Conservation (phyloP, 441 rosid genomes). For the Populus trichocarpa region DNA sequence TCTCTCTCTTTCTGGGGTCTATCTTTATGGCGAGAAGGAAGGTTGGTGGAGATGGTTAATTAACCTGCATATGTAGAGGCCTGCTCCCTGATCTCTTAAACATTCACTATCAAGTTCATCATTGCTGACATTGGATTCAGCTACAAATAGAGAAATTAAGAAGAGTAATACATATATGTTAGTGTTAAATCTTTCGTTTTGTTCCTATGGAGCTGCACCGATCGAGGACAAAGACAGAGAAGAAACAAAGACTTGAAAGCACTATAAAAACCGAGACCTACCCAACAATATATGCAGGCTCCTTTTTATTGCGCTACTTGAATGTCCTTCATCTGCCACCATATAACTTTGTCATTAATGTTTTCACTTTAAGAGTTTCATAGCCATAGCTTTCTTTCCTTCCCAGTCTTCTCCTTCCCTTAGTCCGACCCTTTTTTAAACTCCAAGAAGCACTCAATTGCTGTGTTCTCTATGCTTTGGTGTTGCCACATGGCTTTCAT, state of each 20-base stretch:
- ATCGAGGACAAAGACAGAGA: not conserved
- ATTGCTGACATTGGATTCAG: constrained; percentile 57
- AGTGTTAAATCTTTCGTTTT: not conserved
- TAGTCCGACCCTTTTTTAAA: constrained; percentile 23
- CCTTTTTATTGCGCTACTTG: constrained; percentile 82
- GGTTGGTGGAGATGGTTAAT: constrained; percentile 60
- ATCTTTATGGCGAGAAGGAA: constrained; percentile 46
- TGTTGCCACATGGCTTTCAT: constrained; percentile 32
- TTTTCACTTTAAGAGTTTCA: not conserved
- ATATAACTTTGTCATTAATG: constrained; percentile 36
- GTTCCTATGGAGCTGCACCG: constrained; percentile 12
- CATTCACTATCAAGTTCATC: constrained; percentile 54
- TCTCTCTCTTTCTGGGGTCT: constrained; percentile 8
- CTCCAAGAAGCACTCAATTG: constrained; percentile 43
- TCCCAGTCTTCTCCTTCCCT: constrained; percentile 35
- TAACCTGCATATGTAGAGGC: constrained; percentile 28
- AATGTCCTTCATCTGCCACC: constrained; percentile 69
- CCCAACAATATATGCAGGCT: constrained; percentile 46
- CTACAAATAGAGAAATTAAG: constrained; percentile 6
- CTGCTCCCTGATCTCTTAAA: constrained; percentile 21
- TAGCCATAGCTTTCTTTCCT: constrained; percentile 38
- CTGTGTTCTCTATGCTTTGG: constrained; percentile 3
- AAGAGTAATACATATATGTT: not conserved
- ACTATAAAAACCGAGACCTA: constrained; percentile 69
- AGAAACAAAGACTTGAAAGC: constrained; percentile 27